phyloP scores from a whole-genome alignment of 2,329 filamentous ascomycete species.

The Tothia fuscella region DNA sequence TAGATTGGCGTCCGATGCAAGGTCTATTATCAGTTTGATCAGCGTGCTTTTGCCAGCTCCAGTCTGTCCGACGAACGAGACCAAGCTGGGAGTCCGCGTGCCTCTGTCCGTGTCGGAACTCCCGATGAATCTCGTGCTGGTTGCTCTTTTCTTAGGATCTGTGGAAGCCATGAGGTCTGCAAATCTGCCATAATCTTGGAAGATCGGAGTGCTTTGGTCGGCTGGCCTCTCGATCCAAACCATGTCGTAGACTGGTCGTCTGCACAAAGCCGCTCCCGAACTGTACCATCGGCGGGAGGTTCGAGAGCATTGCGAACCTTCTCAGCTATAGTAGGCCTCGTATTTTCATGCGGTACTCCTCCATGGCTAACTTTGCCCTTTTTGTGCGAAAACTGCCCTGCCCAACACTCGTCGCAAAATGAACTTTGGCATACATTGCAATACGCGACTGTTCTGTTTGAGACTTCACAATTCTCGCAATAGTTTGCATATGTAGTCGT shows the following conservation, averaged over 20 bases:
- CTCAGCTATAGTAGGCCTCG: neutral
- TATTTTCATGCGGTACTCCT: neutral
- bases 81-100: slow-evolving; percentile 25
- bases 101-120: slow-evolving; percentile 11
- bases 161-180: slow-evolving; percentile 22
- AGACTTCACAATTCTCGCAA: neutral
- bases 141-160: slow-evolving; percentile 12
- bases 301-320: neutral
- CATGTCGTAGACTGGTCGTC: neutral
- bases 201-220: neutral
- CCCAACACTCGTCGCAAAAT: neutral
- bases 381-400: neutral
- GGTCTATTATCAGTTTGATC: slow-evolving; percentile 31
- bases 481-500: neutral
- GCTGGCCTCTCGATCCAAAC: neutral
- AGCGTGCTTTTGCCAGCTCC: slow-evolving; percentile 39
- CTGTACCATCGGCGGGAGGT: neutral
- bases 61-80: slow-evolving; percentile 35
- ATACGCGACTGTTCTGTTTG: neutral
- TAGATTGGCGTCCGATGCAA: slow-evolving; percentile 11
- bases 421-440: neutral
- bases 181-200: slow-evolving; percentile 33
- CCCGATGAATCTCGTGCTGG: neutral
- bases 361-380: neutral
- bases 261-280: neutral